Evolutionary conservation across 768 basidiomycete genomes (phyloP), one percentile per base, ranked within the genome.

Genomic region (Sutorius australiensis): DNA sequence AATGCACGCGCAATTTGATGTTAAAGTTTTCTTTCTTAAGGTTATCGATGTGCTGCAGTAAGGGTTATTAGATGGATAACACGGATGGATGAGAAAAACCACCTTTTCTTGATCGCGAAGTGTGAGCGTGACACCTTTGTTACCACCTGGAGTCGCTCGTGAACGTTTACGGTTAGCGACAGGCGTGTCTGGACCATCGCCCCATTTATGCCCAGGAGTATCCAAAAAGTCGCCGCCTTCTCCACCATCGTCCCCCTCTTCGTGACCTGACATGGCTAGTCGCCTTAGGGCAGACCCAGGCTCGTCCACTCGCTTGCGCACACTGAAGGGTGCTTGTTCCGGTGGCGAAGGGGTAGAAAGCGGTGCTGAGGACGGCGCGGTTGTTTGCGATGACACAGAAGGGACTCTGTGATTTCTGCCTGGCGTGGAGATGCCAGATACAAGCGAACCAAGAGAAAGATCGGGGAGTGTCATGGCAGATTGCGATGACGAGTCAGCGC

Each of bases 21-120:
- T 87, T 88, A 69, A 98, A 98, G 76, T 95, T 95, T 69, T 98
- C 95, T 69, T 95, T 97, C 75, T 95, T 94, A 63, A 94, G 82
- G 56, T 84, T 85, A 72, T 98, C 93, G 65, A 97, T 92, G 69
- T 95, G 90, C 95, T 98, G 63, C 24, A n/a, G 27, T 10, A 37
- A 30, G 24, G 9, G 16, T 48, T 9, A 43, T 12, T 44, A 36
- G 19, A 34, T 10, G 40, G 7, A 24, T 7, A 21, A 24, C 24
- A 47, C 12, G 38, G 10, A 51, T 13, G 30, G 41, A 51, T 8
- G 49, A 37, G 52, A 27, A 42, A 34, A 24, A 3, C 60, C 51
- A 92, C 95, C 80, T 98, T 95, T 73, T 98, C 95, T 70, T 99
- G 95, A 67, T 98, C 95, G 8, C 94, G 81, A 13, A 99, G 77